A percentile compares a stretch with the other conserved stretches of the same genome.
These are phyloP conservation scores for Phalaenopsis aphrodite DNA, from an alignment of 106 monocot species.

Conservation along the genomic window DNA sequence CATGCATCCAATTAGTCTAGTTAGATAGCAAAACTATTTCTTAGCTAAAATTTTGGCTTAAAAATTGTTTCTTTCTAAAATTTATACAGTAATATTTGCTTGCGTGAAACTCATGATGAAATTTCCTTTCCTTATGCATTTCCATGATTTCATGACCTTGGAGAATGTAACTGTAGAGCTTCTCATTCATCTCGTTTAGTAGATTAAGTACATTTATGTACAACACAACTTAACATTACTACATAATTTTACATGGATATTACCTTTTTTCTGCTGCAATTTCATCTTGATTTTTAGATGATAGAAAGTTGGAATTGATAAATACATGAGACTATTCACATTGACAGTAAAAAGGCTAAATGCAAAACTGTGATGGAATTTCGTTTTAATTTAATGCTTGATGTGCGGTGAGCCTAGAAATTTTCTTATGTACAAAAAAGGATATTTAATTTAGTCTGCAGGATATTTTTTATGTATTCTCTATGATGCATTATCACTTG, in stretches of 20 bases:
- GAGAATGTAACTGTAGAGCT: neutral
- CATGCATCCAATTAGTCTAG: neutral
- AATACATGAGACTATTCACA: neutral
- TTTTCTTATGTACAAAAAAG: neutral
- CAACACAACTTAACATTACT: neutral
- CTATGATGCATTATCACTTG: neutral
- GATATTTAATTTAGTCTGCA: neutral
- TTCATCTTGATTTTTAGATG: neutral
- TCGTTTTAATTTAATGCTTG: conserved; percentile 1
- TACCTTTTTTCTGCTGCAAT: neutral
- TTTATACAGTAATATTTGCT: neutral
- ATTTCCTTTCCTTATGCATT: neutral
- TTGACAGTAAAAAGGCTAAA: neutral
- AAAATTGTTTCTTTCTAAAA: neutral
- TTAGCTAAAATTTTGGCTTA: neutral
- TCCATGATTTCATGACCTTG: neutral
- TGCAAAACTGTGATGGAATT: neutral
- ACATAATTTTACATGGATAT: neutral
- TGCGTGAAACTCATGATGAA: neutral
- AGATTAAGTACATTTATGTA: neutral
- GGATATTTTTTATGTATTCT: neutral
- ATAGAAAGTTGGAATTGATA: neutral
- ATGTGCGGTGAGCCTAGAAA: neutral
- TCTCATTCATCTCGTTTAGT: neutral
- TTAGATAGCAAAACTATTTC: neutral